A percentile compares a stretch with the other conserved stretches of the same genome.
Evolutionary conservation across 495 filamentous ascomycete genomes (phyloP).

Genomic region (Xylaria bambusicola): DNA sequence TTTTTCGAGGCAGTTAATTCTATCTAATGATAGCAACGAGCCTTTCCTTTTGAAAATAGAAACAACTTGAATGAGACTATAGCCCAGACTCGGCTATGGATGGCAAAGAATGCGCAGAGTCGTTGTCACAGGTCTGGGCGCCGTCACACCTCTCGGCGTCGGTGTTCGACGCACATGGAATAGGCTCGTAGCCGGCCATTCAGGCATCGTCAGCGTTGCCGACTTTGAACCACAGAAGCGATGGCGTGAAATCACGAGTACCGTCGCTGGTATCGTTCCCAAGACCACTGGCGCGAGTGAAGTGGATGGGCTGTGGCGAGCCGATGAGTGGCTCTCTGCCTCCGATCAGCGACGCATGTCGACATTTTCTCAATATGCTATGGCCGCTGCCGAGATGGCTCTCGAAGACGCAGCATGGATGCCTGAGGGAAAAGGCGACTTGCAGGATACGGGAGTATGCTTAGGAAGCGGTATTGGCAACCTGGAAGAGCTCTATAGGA

Average conservation of each 20-base stretch:
- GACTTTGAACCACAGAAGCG: slow-evolving; percentile 50
- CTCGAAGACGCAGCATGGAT: slow-evolving; percentile 81
- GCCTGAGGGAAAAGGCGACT: slow-evolving; percentile 60
- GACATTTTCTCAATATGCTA: slow-evolving; percentile 86
- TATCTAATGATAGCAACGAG: background rate
- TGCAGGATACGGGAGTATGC: slow-evolving; percentile 81
- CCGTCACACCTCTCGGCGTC: slow-evolving; percentile 86
- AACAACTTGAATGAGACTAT: background rate
- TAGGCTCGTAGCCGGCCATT: slow-evolving; percentile 74
- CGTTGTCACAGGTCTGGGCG: slow-evolving; percentile 91
- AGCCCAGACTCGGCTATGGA: slow-evolving; percentile 28
- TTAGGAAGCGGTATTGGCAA: slow-evolving; percentile 96
- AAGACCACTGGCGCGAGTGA: slow-evolving; percentile 6
- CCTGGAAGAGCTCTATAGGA: slow-evolving; percentile 83
- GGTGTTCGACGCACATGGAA: slow-evolving; percentile 79
- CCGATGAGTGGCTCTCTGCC: slow-evolving; percentile 72
- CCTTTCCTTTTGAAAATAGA: background rate
- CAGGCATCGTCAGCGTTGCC: slow-evolving; percentile 73
- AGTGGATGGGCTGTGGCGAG: slow-evolving; percentile 57
- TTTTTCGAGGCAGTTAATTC: too few relatives aligned
- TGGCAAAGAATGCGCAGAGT: slow-evolving; percentile 76
- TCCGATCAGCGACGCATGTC: slow-evolving; percentile 84
- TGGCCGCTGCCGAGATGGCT: slow-evolving; percentile 85
- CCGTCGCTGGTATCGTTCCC: slow-evolving; percentile 83
- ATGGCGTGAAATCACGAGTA: slow-evolving; percentile 74